Evolutionary conservation across 2,329 filamentous ascomycete genomes (phyloP), one percentile per base, ranked within the genome.

Genomic region (Botrytis sinoallii): DNA sequence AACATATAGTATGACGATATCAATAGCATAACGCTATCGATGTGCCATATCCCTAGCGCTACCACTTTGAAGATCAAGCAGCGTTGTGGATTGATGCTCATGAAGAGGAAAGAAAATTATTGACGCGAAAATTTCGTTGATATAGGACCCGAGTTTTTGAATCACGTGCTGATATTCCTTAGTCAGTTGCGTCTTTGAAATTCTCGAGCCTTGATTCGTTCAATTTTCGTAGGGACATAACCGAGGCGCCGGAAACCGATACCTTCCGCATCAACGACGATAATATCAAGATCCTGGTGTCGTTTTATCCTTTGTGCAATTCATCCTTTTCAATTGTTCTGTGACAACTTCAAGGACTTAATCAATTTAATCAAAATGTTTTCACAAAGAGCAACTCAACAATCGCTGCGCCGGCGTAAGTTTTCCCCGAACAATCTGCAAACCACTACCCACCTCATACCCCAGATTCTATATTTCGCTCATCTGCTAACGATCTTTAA

Each of bases 331-430:
- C 69, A 61, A 42, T 52, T 44, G 61, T 55, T 44, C 38, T 40
- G 70, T 35, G 44, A 60, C 18, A 65, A 60, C 38, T 35, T 71
- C 59, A 67, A 68, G 71, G 63, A 59, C 52, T 55, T 52, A 71
- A 61, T 76, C 72, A 70, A 75, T 66, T 74, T 68, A 77, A 46
- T 74, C 77, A 84, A 42, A 59, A 85, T 85, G 84, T 80, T 85
- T 79, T 81, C 84, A 75, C 83, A 84, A 77, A 83, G 83, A 80
- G 78, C 81, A 75, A 80, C 81, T 69, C 84, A 85, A 79, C 83
- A 84, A 77, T 82, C 83, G 78, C 81, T 85, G 79, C 82, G 83
- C 77, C 79, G 82, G 76, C 75, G 83, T 84, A 81, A 71, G 82
- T 81, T 81, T 48, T 64, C 66, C 40, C 40, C 29, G n/a, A 35